phyloP scores from a whole-genome alignment of 2,329 filamentous ascomycete genomes.

The Biscogniauxia mediterranea region DNA sequence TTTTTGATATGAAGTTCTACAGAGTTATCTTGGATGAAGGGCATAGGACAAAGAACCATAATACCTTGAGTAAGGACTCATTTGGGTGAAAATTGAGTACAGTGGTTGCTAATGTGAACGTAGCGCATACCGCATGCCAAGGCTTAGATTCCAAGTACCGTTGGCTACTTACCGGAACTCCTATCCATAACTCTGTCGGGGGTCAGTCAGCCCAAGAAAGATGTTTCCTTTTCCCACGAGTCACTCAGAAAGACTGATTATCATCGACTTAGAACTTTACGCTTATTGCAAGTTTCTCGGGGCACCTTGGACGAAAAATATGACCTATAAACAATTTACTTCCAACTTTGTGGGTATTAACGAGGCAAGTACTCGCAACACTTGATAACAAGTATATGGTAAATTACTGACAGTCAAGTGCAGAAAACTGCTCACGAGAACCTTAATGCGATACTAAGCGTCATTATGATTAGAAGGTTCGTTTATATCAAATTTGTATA shows the following conservation, averaged over 20 bases:
- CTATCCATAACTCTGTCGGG: constrained; percentile 2
- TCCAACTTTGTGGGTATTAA: too few relatives aligned
- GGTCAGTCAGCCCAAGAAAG: not conserved
- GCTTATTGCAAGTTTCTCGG: not conserved
- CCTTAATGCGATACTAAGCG: not conserved
- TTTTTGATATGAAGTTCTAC: not conserved
- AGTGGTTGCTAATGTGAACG: too few relatives aligned
- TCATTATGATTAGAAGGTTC: not conserved
- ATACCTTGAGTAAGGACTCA: not conserved
- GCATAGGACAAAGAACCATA: not conserved
- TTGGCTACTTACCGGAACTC: constrained; percentile 6
- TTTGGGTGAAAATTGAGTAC: too few relatives aligned
- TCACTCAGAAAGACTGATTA: not conserved
- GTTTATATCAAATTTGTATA: not conserved
- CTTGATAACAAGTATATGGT: too few relatives aligned
- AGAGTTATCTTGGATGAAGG: not conserved
- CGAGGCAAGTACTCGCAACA: too few relatives aligned
- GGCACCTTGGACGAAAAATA: too few relatives aligned
- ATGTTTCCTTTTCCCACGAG: not conserved
- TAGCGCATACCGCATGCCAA: not conserved
- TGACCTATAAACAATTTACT: too few relatives aligned
- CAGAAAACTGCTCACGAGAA: too few relatives aligned
- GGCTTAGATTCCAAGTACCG: constrained; percentile 3
- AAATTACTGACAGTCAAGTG: too few relatives aligned
- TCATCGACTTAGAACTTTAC: not conserved